Evolutionary conservation across 2,329 filamentous ascomycete species (phyloP), one percentile per base, ranked within the genome.

Genomic region (Sporothrix inflata): DNA sequence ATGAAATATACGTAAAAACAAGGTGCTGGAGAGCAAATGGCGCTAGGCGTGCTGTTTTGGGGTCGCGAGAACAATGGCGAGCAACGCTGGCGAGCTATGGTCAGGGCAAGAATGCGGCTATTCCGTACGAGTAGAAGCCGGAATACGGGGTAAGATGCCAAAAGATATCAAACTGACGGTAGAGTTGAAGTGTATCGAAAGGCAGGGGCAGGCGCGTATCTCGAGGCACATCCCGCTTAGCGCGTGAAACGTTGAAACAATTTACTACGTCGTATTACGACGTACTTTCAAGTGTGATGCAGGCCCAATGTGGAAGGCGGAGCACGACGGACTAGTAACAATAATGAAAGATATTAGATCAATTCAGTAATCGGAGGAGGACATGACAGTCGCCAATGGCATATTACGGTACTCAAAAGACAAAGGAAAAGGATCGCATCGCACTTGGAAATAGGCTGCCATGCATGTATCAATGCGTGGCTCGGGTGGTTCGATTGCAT

Each of bases 161-260:
- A 34, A 34, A 34, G 30, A 21, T 9, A 16, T 49, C 19, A 7
- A 21, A 49, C 5, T n/a, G 16, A 21, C 47, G n/a, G 19, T 16
- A n/a, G 30, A 49, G 19, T 21, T 19, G 19, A 49, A 49, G 14
- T 49, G 47, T 49, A 21, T n/a, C 8, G 47, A 49, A 49, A 19
- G 8, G 12, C 40, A 42, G 47, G 51, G 51, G 1, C 7, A 61
- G 16, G 12, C 38, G 38, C 60, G n/a, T 42, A 45, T 6, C 27
- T 16, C n/a, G 14, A 65, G n/a, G 38, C 60, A 45, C 38, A 38
- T 45, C 38, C 21, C 60, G 38, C 60, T 60, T 61, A 65, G 60
- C 60, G 60, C 34, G 60, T 65, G 60, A 14, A 24, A 42, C 21
- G 3, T 38, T 65, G 38, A 45, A 45, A 65, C 60, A 65, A 38